Base-by-base conservation (phyloP, 2,329 filamentous ascomycete genomes). In the Fusarium sulawesiense region DNA sequence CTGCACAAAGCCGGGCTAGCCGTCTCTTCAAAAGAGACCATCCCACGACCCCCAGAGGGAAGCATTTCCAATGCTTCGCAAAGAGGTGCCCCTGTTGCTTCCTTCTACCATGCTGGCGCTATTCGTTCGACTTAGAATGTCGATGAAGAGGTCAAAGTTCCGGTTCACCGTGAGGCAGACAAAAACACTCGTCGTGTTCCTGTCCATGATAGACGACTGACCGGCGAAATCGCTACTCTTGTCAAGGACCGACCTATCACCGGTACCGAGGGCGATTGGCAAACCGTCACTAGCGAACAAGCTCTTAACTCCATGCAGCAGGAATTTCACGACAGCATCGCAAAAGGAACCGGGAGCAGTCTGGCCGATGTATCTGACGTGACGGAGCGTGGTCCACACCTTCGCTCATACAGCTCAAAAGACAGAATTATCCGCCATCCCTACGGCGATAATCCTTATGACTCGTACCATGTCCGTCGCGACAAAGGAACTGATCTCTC, bases 341-440 rank as follows among this genome's bases (percentile, higher is more conserved):
- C 65, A 49, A 76, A 76, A 56, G 78, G 75, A 21, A 76, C 76
- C 16, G 82, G 83, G 12, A 84, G 80, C 66, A 86, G 83, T 58
- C 68, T 86, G 23, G 83, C 83, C 4, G 79, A 85, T 61, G 78
- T 81, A 9, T 84, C 83, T 1, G 83, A 85, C 45, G 65, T 66
- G 11, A 62, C 60, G 13, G 61, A 67, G 23, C 73, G 60, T 29
- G 66, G 70, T 7, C 56, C 64, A 4, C 54, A 68, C 23, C 71
- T 58, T 18, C 64, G 67, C 32, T 68, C 76, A 14, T 67, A 74
- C 40, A 69, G 56, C 7, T 74, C 75, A 7, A 67, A 62, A 13
- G 76, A 77, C 11, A 73, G 60, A 51, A 76, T 78, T 27, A 72
- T 77, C 48, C 73, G 74, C 23, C 75, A 78, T 32, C 76, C 75